Percentiles rank a stretch among this genome's conserved stretches.
These are phyloP conservation scores for Balamuthia mandrillaris DNA, from an alignment of 208 protist genomes.

Conservation along the genomic window DNA sequence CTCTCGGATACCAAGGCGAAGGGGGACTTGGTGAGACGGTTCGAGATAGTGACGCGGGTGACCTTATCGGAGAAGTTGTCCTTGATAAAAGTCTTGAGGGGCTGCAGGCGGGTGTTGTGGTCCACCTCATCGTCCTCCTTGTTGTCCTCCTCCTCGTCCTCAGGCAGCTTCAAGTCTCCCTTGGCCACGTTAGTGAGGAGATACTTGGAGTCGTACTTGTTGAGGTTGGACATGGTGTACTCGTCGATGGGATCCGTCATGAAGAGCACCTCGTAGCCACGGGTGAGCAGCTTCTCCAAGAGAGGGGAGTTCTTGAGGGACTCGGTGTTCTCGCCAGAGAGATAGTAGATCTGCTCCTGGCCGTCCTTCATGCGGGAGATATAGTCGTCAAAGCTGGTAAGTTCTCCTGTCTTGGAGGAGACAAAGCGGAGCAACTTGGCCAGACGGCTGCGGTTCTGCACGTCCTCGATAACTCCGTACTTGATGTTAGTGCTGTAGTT, in stretches of 20 bases:
- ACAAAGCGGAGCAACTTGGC: slow-evolving; percentile 94
- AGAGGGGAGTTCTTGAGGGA: slow-evolving; percentile 71
- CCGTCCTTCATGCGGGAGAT: slow-evolving; percentile 79
- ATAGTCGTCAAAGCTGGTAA: slow-evolving; percentile 87
- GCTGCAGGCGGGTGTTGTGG: slow-evolving; percentile 83
- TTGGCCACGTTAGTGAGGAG: slow-evolving; percentile 93
- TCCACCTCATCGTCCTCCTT: slow-evolving; percentile 83
- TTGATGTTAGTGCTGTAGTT: slow-evolving; percentile 94
- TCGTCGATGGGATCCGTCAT: slow-evolving; percentile 97
- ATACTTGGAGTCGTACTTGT: slow-evolving; percentile 88
- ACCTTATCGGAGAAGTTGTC: slow-evolving; percentile 73
- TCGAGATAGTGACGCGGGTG: slow-evolving; percentile 85
- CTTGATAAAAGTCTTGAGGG: slow-evolving; percentile 81
- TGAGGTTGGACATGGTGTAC: slow-evolving; percentile 88
- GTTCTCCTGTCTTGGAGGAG: slow-evolving; percentile 69
- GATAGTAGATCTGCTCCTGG: slow-evolving; percentile 78
- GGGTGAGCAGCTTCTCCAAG: slow-evolving; percentile 71
- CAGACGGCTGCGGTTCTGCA: slow-evolving; percentile 76
- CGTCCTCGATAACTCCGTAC: slow-evolving; percentile 95
- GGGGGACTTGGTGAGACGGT: slow-evolving; percentile 87
- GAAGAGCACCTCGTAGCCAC: slow-evolving; percentile 80
- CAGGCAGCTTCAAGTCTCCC: slow-evolving; percentile 87
- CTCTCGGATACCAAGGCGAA: slow-evolving; percentile 87
- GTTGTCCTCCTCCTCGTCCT: slow-evolving; percentile 68
- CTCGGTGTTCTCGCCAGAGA: slow-evolving; percentile 67